phyloP scores from a whole-genome alignment of 192 early-diverging fungal genomes.

The Entomortierella beljakovae region DNA sequence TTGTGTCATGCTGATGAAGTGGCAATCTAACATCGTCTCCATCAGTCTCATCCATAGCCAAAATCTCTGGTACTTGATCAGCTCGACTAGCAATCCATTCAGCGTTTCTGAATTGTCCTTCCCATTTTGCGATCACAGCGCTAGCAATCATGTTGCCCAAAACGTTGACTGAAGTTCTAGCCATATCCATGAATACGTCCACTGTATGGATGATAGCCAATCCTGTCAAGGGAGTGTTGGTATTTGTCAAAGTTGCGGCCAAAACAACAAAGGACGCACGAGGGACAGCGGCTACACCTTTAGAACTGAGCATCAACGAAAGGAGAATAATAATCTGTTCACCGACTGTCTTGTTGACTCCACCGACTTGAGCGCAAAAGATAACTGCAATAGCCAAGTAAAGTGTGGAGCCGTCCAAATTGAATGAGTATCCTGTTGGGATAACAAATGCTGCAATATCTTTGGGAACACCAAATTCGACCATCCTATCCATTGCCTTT shows the following conservation, averaged over 20 bases:
- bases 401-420: conserved; percentile 78
- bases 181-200: conserved; percentile 83
- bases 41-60: conserved; percentile 33
- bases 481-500: conserved; percentile 73
- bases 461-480: conserved; percentile 71
- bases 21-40: background rate
- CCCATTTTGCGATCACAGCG: conserved; percentile 73
- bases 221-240: conserved; percentile 64
- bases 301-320: conserved; percentile 72
- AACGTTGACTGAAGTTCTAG: conserved; percentile 71
- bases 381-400: conserved; percentile 72
- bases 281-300: conserved; percentile 70
- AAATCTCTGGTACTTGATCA: conserved; percentile 15
- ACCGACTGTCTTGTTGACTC: conserved; percentile 58
- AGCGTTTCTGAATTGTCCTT: conserved; percentile 69
- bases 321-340: conserved; percentile 73
- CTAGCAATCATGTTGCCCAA: conserved; percentile 74
- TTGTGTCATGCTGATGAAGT: background rate
- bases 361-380: conserved; percentile 73
- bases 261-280: conserved; percentile 72
- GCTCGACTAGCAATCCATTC: conserved; percentile 41
- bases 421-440: conserved; percentile 79
- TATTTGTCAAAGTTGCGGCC: conserved; percentile 58
- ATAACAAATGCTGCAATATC: conserved; percentile 73
- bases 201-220: conserved; percentile 72